phyloP scores from a whole-genome alignment of 1,284 basidiomycete species.

The Ceratobasidium sp. region DNA sequence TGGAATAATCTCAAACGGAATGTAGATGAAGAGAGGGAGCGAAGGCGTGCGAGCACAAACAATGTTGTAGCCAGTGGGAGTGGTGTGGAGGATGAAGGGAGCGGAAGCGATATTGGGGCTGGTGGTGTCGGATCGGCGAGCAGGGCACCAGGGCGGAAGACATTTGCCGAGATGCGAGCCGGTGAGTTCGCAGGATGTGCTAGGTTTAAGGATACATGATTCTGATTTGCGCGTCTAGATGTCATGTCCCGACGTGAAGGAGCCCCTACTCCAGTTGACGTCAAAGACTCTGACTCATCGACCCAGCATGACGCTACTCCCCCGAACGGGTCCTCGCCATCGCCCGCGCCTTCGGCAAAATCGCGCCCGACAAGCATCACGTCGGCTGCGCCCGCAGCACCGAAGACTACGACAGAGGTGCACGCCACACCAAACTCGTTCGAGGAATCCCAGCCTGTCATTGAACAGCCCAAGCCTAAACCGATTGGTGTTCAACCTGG shows the following conservation, averaged over 20 bases:
- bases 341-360: conserved; percentile 10
- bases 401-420: conserved; percentile 45
- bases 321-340: background rate
- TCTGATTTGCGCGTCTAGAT: conserved; percentile 2
- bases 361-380: conserved; percentile 28
- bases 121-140: conserved; percentile 10
- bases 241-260: conserved; percentile 44
- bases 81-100: conserved; percentile 35
- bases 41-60: conserved; percentile 12
- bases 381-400: conserved; percentile 39
- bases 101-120: conserved; percentile 30
- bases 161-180: conserved; percentile 47
- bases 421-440: conserved; percentile 22
- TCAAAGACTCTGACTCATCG: background rate
- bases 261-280: background rate
- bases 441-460: conserved; percentile 9
- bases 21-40: conserved; percentile 45
- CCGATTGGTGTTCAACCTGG: conserved; percentile 47
- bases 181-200: background rate
- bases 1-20: conserved; percentile 81
- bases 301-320: conserved; percentile 22
- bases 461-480: conserved; percentile 34
- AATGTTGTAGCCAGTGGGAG: background rate
- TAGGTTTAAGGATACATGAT: background rate
- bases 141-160: conserved; percentile 41